phyloP scores from a whole-genome alignment of 2,329 filamentous ascomycete species.

The Pseudogymnoascus sp. region DNA sequence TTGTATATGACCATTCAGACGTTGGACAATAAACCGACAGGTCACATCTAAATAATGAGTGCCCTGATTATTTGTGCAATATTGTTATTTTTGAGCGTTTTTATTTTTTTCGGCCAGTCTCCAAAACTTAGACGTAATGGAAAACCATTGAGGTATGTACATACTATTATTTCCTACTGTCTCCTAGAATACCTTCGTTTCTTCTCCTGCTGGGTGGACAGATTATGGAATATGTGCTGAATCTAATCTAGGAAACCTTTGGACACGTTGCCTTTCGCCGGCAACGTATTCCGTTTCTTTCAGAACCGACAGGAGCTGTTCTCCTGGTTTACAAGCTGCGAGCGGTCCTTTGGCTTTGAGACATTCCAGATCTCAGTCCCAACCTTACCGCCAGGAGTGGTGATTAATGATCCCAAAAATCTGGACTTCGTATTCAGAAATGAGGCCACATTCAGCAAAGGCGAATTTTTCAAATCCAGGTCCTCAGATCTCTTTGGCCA shows the following conservation, averaged over 20 bases:
- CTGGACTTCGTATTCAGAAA: conserved; percentile 58
- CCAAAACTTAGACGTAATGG: conserved; percentile 27
- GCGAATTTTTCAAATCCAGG: conserved; percentile 53
- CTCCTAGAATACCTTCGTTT: neutral
- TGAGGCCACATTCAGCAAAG: conserved; percentile 55
- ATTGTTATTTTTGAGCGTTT: neutral
- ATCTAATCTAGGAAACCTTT: conserved; percentile 25
- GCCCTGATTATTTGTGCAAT: neutral
- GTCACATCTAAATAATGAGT: neutral
- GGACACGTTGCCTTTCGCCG: conserved; percentile 43
- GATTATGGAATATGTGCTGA: conserved; percentile 7
- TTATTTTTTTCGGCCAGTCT: conserved; percentile 1
- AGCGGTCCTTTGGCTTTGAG: conserved; percentile 50
- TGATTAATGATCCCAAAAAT: conserved; percentile 56
- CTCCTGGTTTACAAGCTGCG: conserved; percentile 55
- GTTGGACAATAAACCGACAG: neutral
- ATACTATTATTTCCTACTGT: neutral
- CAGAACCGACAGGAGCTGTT: conserved; percentile 55
- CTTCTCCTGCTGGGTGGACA: neutral
- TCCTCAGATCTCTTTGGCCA: conserved; percentile 59
- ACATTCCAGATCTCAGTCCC: conserved; percentile 59
- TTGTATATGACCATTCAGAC: neutral
- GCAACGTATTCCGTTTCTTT: conserved; percentile 57
- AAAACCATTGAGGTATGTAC: conserved; percentile 25
- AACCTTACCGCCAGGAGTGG: conserved; percentile 54